phyloP scores from a whole-genome alignment of 805 yeast species.

The Saccharomycopsis amapae region DNA sequence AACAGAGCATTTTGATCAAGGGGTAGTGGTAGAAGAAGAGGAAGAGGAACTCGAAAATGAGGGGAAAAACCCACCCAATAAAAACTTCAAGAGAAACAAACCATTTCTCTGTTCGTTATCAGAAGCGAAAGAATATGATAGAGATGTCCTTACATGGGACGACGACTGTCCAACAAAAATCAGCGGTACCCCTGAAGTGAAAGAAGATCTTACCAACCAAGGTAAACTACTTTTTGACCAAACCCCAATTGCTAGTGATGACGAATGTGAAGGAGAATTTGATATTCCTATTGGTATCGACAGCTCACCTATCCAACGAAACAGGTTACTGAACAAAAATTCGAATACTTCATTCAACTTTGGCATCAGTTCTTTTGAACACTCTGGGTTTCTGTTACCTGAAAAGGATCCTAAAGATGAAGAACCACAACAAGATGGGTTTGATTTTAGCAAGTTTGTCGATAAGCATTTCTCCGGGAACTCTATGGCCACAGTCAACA shows the following conservation, averaged over 20 bases:
- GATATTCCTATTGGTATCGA: conserved; percentile 14
- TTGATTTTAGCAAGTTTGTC: conserved; percentile 5
- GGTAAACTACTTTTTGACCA: background rate
- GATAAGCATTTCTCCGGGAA: conserved; percentile 9
- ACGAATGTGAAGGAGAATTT: conserved; percentile 1
- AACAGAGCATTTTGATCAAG: background rate
- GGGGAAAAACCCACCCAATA: background rate
- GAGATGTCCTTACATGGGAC: no score
- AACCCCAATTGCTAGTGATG: conserved; percentile 2
- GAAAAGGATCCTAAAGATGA: background rate
- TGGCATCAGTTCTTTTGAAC: no score
- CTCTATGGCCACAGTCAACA: background rate
- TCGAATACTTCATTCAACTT: no score
- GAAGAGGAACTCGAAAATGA: background rate
- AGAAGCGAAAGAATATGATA: no score
- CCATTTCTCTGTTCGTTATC: no score
- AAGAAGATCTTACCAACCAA: no score
- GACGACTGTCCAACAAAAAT: conserved; percentile 16
- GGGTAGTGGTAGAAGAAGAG: background rate
- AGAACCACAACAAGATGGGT: background rate
- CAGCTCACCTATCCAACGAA: conserved; percentile 9
- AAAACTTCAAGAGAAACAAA: no score
- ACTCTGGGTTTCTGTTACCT: no score
- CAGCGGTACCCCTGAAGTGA: conserved; percentile 13
- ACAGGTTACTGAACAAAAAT: no score